Evolutionary conservation across 192 early-diverging fungal species (phyloP).

Genomic region (Coemansia sp.): DNA sequence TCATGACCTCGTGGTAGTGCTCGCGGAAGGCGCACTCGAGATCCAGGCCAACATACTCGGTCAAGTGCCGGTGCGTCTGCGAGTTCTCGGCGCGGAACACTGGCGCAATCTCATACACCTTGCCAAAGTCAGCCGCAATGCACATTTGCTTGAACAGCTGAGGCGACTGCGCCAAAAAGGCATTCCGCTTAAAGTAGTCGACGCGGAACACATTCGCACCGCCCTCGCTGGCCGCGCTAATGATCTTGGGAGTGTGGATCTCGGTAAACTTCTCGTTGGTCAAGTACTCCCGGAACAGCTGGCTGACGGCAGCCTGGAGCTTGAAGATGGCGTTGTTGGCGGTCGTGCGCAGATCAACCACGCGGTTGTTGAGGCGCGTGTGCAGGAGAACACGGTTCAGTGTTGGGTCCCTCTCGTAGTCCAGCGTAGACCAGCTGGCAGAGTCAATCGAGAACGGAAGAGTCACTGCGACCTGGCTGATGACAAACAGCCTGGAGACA

Average conservation of each 20-base stretch:
- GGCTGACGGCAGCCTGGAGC: constrained; percentile 90
- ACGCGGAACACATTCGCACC: constrained; percentile 98
- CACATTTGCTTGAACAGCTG: constrained; percentile 99
- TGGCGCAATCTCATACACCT: constrained; percentile 96
- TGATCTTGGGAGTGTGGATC: constrained; percentile 98
- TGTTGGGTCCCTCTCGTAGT: constrained; percentile 69
- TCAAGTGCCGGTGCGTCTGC: constrained; percentile 98
- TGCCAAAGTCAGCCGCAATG: constrained; percentile 94
- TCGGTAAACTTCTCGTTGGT: constrained; percentile 79
- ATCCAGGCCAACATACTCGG: constrained; percentile 98
- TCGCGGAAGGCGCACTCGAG: constrained; percentile 99
- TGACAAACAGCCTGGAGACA: constrained; percentile 71
- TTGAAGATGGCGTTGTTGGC: constrained; percentile 98
- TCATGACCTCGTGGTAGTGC: constrained; percentile 98
- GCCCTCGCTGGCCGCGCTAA: constrained; percentile 90
- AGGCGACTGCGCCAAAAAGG: constrained; percentile 96
- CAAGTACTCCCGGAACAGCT: constrained; percentile 95
- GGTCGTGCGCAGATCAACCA: constrained; percentile 90
- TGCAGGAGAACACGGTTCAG: constrained; percentile 79
- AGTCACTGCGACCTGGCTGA: constrained; percentile 68
- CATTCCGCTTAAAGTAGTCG: constrained; percentile 91
- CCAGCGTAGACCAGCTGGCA: constrained; percentile 78
- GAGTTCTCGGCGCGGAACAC: constrained; percentile 99
- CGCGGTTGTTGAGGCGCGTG: constrained; percentile 93
- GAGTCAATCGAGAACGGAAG: constrained; percentile 94